These are phyloP conservation scores for Limtongozyma cylindracea DNA, from an alignment of 805 yeast genomes.

Conservation along the genomic window DNA sequence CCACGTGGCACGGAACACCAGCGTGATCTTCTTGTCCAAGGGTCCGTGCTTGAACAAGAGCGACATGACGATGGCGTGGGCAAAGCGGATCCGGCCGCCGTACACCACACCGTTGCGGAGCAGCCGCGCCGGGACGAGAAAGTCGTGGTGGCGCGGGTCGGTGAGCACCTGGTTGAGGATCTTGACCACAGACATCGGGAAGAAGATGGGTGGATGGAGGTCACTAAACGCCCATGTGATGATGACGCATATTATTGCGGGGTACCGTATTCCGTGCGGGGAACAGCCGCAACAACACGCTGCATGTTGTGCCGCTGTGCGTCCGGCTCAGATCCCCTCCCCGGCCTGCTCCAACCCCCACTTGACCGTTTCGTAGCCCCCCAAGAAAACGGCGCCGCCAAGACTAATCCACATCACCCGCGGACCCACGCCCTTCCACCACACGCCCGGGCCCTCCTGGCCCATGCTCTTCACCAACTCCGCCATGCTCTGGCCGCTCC, in stretches of 20 bases:
- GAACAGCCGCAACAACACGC: no score
- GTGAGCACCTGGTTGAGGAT: no score
- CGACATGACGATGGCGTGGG: conserved; percentile 39
- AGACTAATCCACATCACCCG: conserved; percentile 95
- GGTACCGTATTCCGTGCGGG: no score
- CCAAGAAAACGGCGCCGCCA: conserved; percentile 94
- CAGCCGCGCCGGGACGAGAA: conserved; percentile 11
- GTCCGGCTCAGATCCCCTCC: no score
- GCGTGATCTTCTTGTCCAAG: conserved; percentile 14
- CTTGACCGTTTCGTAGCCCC: conserved; percentile 63
- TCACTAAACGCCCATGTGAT: no score
- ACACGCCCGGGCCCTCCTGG: conserved; percentile 59
- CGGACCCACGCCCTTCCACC: conserved; percentile 77
- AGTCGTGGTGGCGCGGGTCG: not conserved
- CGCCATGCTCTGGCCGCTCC: conserved; percentile 17
- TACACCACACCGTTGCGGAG: conserved; percentile 25
- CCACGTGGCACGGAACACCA: conserved; percentile 23
- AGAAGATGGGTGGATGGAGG: no score
- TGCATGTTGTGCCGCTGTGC: no score
- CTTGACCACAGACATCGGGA: no score
- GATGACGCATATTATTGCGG: no score
- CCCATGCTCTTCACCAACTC: conserved; percentile 23
- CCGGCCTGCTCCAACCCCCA: conserved; percentile 5
- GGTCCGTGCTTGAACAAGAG: conserved; percentile 28
- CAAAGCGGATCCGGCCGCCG: conserved; percentile 35